Percentiles rank a stretch among this genome's conserved stretches.
Conservation (phyloP, 192 early-diverging fungal species). For the Spinellus fusiger region DNA sequence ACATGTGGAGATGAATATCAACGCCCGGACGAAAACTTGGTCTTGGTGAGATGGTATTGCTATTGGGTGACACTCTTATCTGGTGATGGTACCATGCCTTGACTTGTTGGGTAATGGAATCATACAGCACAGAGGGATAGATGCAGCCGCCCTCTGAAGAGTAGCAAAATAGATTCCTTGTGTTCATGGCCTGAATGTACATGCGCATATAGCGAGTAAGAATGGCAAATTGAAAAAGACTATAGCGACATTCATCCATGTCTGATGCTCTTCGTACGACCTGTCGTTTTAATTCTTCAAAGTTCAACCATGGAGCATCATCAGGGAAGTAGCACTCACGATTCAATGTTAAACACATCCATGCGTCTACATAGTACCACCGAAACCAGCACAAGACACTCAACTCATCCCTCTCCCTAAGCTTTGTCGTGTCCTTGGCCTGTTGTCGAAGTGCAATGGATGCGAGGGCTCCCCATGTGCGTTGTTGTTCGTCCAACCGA, state of each 20-base stretch:
- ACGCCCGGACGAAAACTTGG: conserved; percentile 8
- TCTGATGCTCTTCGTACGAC: neutral
- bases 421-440: neutral
- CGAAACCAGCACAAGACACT: conserved; percentile 14
- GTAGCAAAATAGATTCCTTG: neutral
- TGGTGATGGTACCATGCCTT: conserved; percentile 7
- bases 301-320: neutral
- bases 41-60: neutral
- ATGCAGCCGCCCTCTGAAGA: neutral
- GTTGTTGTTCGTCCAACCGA: conserved; percentile 19
- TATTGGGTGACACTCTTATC: neutral
- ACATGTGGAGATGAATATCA: conserved; percentile 19
- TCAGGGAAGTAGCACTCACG: conserved; percentile 7
- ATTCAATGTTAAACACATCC: conserved; percentile 16
- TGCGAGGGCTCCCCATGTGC: conserved; percentile 19
- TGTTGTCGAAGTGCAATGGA: conserved; percentile 8
- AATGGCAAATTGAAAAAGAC: conserved; percentile 4
- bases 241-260: neutral
- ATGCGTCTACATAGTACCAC: conserved; percentile 30
- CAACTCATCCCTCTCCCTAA: neutral
- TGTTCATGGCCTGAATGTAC: conserved; percentile 4
- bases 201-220: conserved; percentile 14
- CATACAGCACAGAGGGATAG: neutral
- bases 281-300: neutral
- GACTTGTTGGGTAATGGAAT: neutral